Conservation (phyloP, 2,329 filamentous ascomycete genomes). For the Diaporthe caulivora region DNA sequence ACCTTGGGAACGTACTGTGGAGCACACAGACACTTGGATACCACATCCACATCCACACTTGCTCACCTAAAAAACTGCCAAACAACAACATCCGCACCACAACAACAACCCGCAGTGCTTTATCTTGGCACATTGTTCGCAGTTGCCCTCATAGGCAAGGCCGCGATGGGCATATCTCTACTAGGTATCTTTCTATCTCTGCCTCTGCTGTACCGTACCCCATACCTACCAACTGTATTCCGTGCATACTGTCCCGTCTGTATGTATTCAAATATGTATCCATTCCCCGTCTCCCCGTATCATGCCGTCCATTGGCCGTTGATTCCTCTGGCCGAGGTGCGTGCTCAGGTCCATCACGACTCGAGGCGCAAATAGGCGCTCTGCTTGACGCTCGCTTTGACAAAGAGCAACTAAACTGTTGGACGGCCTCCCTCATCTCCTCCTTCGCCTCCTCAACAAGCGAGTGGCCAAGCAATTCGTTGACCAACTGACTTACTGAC, state of each 20-base stretch:
- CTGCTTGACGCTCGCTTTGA: not conserved
- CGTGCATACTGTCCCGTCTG: slow-evolving; percentile 8
- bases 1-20: too few species aligned
- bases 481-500: slow-evolving; percentile 5
- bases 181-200: not conserved
- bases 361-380: slow-evolving; percentile 5
- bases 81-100: too few species aligned
- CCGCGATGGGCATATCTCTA: not conserved
- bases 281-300: not conserved
- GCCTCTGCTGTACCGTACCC: not conserved
- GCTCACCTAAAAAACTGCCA: too few species aligned
- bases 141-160: slow-evolving; percentile 6
- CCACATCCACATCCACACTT: too few species aligned
- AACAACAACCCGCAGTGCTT: too few species aligned
- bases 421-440: slow-evolving; percentile 13
- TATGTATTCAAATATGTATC: too few species aligned
- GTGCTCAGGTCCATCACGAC: slow-evolving; percentile 10
- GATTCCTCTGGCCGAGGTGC: not conserved
- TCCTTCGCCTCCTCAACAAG: slow-evolving; percentile 12
- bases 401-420: slow-evolving; percentile 1
- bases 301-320: not conserved
- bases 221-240: not conserved
- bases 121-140: slow-evolving; percentile 26
- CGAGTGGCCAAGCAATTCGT: not conserved
- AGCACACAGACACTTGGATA: too few species aligned